Base-by-base conservation (phyloP, 2,329 filamentous ascomycete species). In the Verticillium dahliae region DNA sequence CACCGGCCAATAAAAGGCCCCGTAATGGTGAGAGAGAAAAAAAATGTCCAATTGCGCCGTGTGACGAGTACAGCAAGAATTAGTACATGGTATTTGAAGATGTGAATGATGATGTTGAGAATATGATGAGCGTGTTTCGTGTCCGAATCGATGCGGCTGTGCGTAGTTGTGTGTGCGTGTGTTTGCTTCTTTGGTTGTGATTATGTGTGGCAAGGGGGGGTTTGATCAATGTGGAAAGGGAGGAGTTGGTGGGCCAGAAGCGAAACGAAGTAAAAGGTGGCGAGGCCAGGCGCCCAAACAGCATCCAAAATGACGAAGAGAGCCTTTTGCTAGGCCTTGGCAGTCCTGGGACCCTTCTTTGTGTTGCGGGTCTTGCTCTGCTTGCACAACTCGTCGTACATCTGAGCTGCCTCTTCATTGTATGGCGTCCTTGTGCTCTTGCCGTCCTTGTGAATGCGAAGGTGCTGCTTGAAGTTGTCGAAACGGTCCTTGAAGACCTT, bases 381-480 rank as follows among this genome's bases (percentile, higher is more conserved):
- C 59, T 62, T 61, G 60, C 64, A 64, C 60, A 65, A 60, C 61
- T 64, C 62, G 59, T 65, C 64, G 59, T 65, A 64, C 18, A 65
- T 39, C 57, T 60, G 58, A 57, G 64, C 64, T 22, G 64, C 64
- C 54, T 62, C 63, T 39, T 65, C 64, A 57, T 62, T 65, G 61
- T 64, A 65, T 6, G 64, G 64, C 10, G 64, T 65, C 50, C 64
- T 64, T 58, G 62, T 64, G 59, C 62, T 64, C 61, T 65, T 65
- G 59, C 64, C 65, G 58, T 62, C 61, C 61, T 65, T 64, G 63
- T 67, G 66, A 13, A 66, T 65, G 59, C 61, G 62, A 27, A 67
- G 62, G 60, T 67, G 66, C 4, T 64, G 63, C 57, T 66, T 65
- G 61, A 66, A 67, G 63, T 67, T 67, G 60, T 67, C 66, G 31